Evolutionary conservation across 768 basidiomycete genomes (phyloP).

Genomic region (Lactarius indigo): DNA sequence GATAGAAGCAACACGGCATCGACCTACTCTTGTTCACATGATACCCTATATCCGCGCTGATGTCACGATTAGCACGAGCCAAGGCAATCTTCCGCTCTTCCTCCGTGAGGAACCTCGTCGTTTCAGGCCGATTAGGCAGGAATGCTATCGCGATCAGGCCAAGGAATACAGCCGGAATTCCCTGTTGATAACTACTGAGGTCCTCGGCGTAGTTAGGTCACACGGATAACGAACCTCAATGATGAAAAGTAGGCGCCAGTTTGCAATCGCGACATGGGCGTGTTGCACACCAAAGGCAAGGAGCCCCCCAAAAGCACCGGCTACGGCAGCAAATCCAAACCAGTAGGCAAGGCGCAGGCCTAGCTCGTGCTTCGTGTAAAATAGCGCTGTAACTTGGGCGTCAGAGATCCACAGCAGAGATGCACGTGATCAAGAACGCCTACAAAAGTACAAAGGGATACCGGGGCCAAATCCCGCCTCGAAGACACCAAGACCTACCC

Average conservation of each 20-base stretch:
- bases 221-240: constrained; percentile 51
- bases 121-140: constrained; percentile 71
- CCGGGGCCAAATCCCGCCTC: constrained; percentile 77
- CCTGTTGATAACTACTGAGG: constrained; percentile 38
- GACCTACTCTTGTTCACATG: constrained; percentile 56
- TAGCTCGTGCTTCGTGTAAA: constrained; percentile 72
- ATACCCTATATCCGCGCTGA: constrained; percentile 62
- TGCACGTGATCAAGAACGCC: constrained; percentile 27
- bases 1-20: background rate
- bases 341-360: constrained; percentile 75
- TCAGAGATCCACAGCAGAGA: background rate
- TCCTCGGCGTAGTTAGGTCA: background rate
- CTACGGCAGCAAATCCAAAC: constrained; percentile 82
- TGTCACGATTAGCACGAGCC: constrained; percentile 61
- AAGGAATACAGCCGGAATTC: constrained; percentile 61
- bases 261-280: constrained; percentile 42
- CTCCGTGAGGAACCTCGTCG: constrained; percentile 51
- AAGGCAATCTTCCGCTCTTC: constrained; percentile 58
- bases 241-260: constrained; percentile 69
- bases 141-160: constrained; percentile 53
- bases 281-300: constrained; percentile 79
- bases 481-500: constrained; percentile 69
- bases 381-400: constrained; percentile 49
- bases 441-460: constrained; percentile 76
- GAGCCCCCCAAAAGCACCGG: constrained; percentile 82